phyloP scores from a whole-genome alignment of 2,329 filamentous ascomycete species.

The Monosporascus sp. region DNA sequence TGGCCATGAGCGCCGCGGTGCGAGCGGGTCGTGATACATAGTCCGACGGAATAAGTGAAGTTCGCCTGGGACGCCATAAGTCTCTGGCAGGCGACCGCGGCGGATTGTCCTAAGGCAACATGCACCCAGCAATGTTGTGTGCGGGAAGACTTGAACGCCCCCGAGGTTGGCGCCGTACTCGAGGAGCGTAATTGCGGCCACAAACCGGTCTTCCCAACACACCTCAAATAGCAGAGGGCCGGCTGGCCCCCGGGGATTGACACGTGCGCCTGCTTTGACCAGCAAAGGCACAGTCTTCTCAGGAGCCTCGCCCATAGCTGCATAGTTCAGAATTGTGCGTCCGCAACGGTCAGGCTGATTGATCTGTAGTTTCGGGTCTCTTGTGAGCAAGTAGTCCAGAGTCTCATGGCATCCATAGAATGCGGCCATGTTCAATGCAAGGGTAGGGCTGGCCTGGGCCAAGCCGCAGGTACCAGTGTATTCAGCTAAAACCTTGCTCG shows the following conservation, averaged over 20 bases:
- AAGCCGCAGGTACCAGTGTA: too few species aligned
- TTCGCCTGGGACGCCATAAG: too few species aligned
- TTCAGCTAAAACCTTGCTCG: background rate
- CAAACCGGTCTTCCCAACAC: background rate
- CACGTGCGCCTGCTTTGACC: background rate
- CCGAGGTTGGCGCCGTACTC: background rate
- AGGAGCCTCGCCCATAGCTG: background rate
- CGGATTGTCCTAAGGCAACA: too few species aligned
- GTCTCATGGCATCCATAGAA: background rate
- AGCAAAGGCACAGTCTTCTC: background rate
- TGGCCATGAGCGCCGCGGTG: too few species aligned
- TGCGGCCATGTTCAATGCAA: background rate
- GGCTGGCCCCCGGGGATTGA: background rate
- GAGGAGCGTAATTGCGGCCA: background rate
- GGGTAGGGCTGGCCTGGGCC: background rate
- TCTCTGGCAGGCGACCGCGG: too few species aligned
- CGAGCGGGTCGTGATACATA: too few species aligned
- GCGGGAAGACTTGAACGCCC: background rate
- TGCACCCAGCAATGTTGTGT: too few species aligned
- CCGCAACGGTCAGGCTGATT: background rate
- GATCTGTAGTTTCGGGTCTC: background rate
- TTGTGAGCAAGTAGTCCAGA: background rate
- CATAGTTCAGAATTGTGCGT: background rate
- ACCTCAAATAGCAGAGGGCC: background rate
- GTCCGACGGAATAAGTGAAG: too few species aligned